These are phyloP conservation scores for Claviceps sp. DNA, from an alignment of 2,329 filamentous ascomycete species.

Conservation along the genomic window DNA sequence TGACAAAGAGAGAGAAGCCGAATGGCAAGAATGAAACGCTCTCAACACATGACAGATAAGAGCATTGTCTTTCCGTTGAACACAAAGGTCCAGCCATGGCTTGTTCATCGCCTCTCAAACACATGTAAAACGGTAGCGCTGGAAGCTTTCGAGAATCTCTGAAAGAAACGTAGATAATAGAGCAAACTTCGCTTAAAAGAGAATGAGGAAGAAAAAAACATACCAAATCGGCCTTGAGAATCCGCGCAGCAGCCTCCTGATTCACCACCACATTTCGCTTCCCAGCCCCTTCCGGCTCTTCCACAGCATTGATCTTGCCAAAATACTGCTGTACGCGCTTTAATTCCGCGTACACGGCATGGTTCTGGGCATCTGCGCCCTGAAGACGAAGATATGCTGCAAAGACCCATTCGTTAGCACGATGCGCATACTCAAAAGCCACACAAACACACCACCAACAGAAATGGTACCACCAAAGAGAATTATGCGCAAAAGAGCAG, in stretches of 20 bases:
- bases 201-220: conserved; percentile 13
- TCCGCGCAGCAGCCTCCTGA: conserved; percentile 64
- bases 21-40: too few relatives aligned
- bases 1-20: too few relatives aligned
- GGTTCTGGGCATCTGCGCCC: conserved; percentile 67
- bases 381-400: conserved; percentile 64
- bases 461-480: background rate
- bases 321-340: conserved; percentile 84
- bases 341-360: conserved; percentile 76
- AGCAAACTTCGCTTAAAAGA: background rate
- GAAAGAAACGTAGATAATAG: background rate
- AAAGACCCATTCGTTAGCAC: too few relatives aligned
- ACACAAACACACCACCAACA: too few relatives aligned
- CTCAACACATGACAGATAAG: too few relatives aligned
- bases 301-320: conserved; percentile 71
- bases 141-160: too few relatives aligned
- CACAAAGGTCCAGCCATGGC: too few relatives aligned
- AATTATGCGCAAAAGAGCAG: background rate
- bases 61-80: too few relatives aligned
- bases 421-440: too few relatives aligned
- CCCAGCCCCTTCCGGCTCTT: conserved; percentile 44
- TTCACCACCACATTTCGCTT: conserved; percentile 46
- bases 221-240: conserved; percentile 72
- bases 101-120: too few relatives aligned
- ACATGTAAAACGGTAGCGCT: too few relatives aligned